These are phyloP conservation scores for Heimioporus punctisporus DNA, from an alignment of 1,284 basidiomycete genomes.

Conservation along the genomic window DNA sequence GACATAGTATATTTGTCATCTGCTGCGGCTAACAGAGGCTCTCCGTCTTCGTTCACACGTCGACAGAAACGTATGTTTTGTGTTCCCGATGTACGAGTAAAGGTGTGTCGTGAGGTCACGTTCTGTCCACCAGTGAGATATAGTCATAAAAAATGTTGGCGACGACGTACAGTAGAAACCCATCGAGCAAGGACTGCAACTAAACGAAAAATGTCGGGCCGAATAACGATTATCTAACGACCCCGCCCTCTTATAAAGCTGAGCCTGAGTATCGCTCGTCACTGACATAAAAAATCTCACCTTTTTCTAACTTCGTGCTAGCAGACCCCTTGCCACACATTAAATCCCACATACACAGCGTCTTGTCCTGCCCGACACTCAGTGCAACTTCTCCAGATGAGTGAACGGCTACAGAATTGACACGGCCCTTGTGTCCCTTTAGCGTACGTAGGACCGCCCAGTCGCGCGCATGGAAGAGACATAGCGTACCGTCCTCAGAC, in stretches of 20 bases:
- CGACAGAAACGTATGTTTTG: conserved; percentile 79
- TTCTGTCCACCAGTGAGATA: conserved; percentile 43
- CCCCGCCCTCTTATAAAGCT: conserved; percentile 72
- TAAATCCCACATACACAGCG: conserved; percentile 97
- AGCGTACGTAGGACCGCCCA: conserved; percentile 90
- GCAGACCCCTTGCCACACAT: conserved; percentile 93
- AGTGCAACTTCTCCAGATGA: conserved; percentile 92
- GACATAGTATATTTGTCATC: conserved; percentile 85
- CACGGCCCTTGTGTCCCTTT: conserved; percentile 92
- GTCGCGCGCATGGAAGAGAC: conserved; percentile 90
- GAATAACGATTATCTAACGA: conserved; percentile 81
- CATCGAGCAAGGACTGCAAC: conserved; percentile 73
- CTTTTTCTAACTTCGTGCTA: conserved; percentile 86
- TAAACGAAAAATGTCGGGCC: conserved; percentile 83
- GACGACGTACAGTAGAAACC: conserved; percentile 72
- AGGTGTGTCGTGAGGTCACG: conserved; percentile 70
- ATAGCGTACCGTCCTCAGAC: conserved; percentile 89
- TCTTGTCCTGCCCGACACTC: conserved; percentile 90
- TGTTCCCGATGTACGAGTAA: conserved; percentile 77
- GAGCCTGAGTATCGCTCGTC: conserved; percentile 11
- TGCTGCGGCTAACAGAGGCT: conserved; percentile 79
- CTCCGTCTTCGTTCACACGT: conserved; percentile 51
- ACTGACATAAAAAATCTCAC: conserved; percentile 40
- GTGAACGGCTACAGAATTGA: conserved; percentile 92
- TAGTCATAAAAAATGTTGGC: background rate